phyloP scores from a whole-genome alignment of 2,329 filamentous ascomycete genomes.

The Coniochaeta sp. region DNA sequence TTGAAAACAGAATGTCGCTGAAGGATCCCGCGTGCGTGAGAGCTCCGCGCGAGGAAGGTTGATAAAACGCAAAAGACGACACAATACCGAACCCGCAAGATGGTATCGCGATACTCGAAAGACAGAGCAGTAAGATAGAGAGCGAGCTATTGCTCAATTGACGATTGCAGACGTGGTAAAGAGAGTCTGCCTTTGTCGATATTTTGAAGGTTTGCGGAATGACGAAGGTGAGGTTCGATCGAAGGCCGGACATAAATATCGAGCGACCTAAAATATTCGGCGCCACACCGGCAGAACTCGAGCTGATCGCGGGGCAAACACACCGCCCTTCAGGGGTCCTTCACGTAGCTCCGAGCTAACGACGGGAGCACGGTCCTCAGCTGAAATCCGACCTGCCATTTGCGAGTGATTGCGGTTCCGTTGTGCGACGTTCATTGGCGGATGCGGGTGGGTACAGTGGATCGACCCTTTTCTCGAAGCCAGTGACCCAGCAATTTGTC shows the following conservation, averaged over 20 bases:
- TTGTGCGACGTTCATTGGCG: neutral
- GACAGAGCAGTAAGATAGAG: neutral
- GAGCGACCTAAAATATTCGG: neutral
- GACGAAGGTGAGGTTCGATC: neutral
- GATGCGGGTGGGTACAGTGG: neutral
- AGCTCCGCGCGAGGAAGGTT: neutral
- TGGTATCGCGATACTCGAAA: neutral
- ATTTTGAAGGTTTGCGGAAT: neutral
- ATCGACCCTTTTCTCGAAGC: too few relatives aligned
- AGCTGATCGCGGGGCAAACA: conserved; percentile 2
- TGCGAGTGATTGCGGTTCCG: neutral
- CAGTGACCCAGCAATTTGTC: too few relatives aligned
- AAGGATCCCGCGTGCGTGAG: neutral
- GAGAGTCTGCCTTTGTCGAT: neutral
- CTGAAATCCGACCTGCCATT: neutral
- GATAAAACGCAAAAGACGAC: neutral
- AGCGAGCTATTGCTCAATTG: neutral
- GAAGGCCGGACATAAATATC: neutral
- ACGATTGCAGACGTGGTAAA: neutral
- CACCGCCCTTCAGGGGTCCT: neutral
- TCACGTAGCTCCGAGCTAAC: neutral
- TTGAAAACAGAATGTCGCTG: neutral
- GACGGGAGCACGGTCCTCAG: neutral
- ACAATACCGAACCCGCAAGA: too few relatives aligned
- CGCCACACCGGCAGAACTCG: neutral